Percentiles rank a stretch among this genome's conserved stretches.
Conservation (phyloP, 2,329 filamentous ascomycete species). For the Fusarium xylarioides region DNA sequence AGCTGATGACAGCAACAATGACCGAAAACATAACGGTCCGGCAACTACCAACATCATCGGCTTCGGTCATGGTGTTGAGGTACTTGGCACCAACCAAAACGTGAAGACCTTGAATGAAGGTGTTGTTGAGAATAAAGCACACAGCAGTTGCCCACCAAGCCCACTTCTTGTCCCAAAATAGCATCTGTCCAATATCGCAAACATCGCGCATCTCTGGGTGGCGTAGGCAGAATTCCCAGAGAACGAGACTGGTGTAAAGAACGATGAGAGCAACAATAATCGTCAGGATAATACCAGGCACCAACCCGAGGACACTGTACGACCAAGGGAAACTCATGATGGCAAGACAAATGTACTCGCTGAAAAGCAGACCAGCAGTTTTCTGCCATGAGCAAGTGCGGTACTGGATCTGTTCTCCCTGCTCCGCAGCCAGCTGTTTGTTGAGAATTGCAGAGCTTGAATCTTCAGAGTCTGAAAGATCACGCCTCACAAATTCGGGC, state of each 20-base stretch:
- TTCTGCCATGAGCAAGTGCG: conserved; percentile 95
- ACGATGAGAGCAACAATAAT: conserved; percentile 80
- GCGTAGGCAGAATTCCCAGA: conserved; percentile 88
- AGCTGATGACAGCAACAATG: conserved; percentile 78
- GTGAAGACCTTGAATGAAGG: conserved; percentile 85
- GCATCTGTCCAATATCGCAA: conserved; percentile 93
- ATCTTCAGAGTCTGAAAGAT: conserved; percentile 54
- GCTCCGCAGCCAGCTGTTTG: conserved; percentile 79
- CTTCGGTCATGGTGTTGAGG: conserved; percentile 84
- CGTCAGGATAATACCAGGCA: conserved; percentile 85
- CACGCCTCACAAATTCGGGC: conserved; percentile 47
- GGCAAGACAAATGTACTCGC: conserved; percentile 89
- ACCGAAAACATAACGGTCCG: conserved; percentile 85
- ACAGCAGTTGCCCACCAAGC: conserved; percentile 74
- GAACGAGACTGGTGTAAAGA: conserved; percentile 73
- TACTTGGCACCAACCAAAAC: conserved; percentile 87
- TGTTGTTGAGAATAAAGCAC: conserved; percentile 96
- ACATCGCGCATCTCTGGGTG: conserved; percentile 93
- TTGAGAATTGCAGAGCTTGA: conserved; percentile 60
- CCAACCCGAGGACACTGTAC: conserved; percentile 85
- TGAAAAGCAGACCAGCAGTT: conserved; percentile 90
- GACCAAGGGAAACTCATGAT: conserved; percentile 98
- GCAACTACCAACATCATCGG: conserved; percentile 67
- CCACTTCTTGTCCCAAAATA: conserved; percentile 86
- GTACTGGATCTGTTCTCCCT: conserved; percentile 85